Evolutionary conservation across 2,329 filamentous ascomycete genomes (phyloP).

Genomic region (Didymella segeticola): DNA sequence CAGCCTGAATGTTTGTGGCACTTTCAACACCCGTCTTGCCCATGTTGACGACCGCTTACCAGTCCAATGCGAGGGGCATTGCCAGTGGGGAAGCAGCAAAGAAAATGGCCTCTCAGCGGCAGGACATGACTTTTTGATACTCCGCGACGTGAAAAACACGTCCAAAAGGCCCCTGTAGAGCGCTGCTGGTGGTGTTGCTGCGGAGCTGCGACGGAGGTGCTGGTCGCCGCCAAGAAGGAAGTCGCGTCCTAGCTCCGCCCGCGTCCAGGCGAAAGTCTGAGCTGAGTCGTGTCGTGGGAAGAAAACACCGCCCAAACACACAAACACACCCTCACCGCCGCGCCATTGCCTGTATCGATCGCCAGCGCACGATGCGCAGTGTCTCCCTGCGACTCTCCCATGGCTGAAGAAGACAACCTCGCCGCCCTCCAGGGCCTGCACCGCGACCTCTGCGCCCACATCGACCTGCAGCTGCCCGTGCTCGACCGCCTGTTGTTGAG

Average conservation of each 20-base stretch:
- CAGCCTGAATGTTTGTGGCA: slow-evolving; percentile 44
- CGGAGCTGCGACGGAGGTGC: slow-evolving; percentile 30
- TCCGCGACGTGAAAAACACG: slow-evolving; percentile 7
- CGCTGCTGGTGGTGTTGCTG: slow-evolving; percentile 15
- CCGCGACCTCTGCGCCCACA: slow-evolving; percentile 79
- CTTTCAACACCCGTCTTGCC: slow-evolving; percentile 40
- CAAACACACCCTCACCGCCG: slow-evolving; percentile 3
- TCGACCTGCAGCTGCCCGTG: slow-evolving; percentile 72
- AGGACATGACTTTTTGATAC: not conserved
- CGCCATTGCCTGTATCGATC: slow-evolving; percentile 5
- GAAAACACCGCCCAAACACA: slow-evolving; percentile 35
- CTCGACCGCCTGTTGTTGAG: slow-evolving; percentile 71
- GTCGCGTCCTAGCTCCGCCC: slow-evolving; percentile 35
- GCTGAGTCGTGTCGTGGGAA: slow-evolving; percentile 21
- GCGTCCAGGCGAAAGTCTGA: slow-evolving; percentile 37
- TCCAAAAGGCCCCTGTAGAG: not conserved
- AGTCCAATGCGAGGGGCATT: slow-evolving; percentile 16
- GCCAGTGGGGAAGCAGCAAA: slow-evolving; percentile 1
- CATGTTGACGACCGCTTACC: too few relatives aligned
- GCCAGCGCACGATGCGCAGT: slow-evolving; percentile 43
- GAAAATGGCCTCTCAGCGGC: not conserved
- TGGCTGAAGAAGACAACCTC: slow-evolving; percentile 77
- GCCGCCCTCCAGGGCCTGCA: slow-evolving; percentile 84
- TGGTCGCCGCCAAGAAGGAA: slow-evolving; percentile 19
- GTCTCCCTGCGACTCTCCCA: slow-evolving; percentile 47